A percentile compares a stretch with the other conserved stretches of the same genome.
phyloP scores from a whole-genome alignment of 2,329 filamentous ascomycete genomes.

The Annulohypoxylon truncatum region DNA sequence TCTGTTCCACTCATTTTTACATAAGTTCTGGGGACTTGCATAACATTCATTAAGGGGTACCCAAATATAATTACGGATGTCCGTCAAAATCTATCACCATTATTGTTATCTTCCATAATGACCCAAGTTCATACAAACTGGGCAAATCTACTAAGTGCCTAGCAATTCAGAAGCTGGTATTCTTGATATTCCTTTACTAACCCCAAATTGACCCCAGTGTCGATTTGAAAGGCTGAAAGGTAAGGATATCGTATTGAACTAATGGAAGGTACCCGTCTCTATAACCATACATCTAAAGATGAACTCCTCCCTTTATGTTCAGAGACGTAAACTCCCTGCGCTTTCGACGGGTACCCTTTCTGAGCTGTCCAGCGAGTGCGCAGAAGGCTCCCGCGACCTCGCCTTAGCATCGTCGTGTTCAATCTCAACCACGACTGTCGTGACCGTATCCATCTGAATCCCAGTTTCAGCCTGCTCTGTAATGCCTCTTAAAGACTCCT shows the following conservation, averaged over 20 bases:
- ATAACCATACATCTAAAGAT: too few species aligned
- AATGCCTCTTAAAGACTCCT: constrained; percentile 43
- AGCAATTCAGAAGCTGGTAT: too few species aligned
- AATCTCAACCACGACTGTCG: constrained; percentile 47
- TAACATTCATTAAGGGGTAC: too few species aligned
- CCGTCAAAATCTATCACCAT: not conserved
- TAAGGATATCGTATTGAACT: not conserved
- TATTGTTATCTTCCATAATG: too few species aligned
- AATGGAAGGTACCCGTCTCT: not conserved
- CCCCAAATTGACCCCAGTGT: too few species aligned
- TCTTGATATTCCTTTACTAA: too few species aligned
- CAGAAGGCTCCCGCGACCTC: constrained; percentile 34
- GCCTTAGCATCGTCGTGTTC: constrained; percentile 28
- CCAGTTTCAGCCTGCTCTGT: constrained; percentile 33
- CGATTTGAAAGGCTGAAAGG: not conserved
- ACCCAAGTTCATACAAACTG: too few species aligned
- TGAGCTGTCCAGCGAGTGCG: constrained; percentile 34
- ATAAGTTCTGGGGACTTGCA: not conserved
- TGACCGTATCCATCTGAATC: constrained; percentile 50
- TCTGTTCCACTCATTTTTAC: not conserved
- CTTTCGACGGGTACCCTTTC: constrained; percentile 28
- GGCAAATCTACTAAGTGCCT: too few species aligned
- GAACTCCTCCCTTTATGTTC: not conserved
- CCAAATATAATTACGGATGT: not conserved
- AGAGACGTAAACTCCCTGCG: constrained; percentile 22